Base-by-base conservation (phyloP, 257 asterid species). In the Eucommia ulmoides region DNA sequence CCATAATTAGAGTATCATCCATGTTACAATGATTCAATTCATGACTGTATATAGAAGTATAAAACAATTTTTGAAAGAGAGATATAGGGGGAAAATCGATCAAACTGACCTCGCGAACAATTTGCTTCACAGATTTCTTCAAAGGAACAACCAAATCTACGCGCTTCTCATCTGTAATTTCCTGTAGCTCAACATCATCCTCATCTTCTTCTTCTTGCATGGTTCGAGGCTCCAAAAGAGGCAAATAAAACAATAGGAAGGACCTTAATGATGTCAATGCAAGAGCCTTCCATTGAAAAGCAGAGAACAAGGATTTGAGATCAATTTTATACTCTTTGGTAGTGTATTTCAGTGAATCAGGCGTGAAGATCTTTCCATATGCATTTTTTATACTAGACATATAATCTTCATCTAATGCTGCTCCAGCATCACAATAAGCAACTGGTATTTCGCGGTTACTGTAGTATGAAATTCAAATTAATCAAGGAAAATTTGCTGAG, bases 221-320 rank as follows among this genome's bases (percentile, higher is more conserved):
- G n/a, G n/a, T n/a, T n/a, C n/a, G 77, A 45, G 88, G 88, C 85
- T 85, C 96, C 84, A 89, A 14, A 54, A 85, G 88, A 51, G 98
- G 96, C 72, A 89, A 67, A 65, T 80, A 89, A 75, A 80, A 85
- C 45, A 74, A 45, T 48, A 80, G 66, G 61, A 89, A 80, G 14
- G 88, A 76, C 74, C 98, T 78, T 69, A 85, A 23, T 5, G 94
- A 76, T 26, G 88, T 85, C 59, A 85, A 24, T 20, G 77, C 84
- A 46, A 89, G 60, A 63, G 65, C 65, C 63, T 69, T 89, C 98
- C 94, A 85, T 20, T 85, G 77, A 61, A 89, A 80, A 51, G 96
- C 98, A 18, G 98, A 85, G 51, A 80, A 65, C 49, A 89, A 62
- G 17, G 96, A 82, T 62, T 76, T 89, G 70, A 73, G 60, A 73